Base-by-base conservation (phyloP, 164 flowering plant species). In the Akebia trifoliata region DNA sequence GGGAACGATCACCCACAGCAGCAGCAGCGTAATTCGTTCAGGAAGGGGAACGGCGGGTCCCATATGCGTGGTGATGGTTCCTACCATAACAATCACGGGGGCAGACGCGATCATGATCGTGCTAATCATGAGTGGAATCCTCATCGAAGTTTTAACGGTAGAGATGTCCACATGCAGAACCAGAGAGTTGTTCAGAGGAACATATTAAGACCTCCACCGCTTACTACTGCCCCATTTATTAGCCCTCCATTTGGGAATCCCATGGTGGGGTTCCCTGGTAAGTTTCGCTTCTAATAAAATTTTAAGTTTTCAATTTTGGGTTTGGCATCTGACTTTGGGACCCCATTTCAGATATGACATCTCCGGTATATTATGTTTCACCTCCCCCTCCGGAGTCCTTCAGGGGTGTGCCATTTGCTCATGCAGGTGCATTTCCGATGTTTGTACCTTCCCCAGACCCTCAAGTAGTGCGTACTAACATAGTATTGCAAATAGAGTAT, bases 41-140 rank as follows among this genome's bases (percentile, higher is more conserved):
- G 86, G 60, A 77, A 83, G 59, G 80, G 81, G 2, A 73, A 54
- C 60, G 68, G 79, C 17, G 83, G 87, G 1, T 54, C 73, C 2
- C 82, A 81, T 57, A 65, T 62, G 0, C 85, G 85, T 30, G 78
- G 81, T 22, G 81, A 78, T 66, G 82, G 77, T 48, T 32, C 66
- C 3, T 69, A 69, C 57, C 76, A 77, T 56, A 66, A 72, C 50
- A 69, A 66, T 59, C 68, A 75, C 72, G 86, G 89, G 17, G 74
- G 76, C 53, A 76, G 88, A 72, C 91, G 86, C 38, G 87, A 83
- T 30, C 83, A 73, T 8, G 94, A 87, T 25, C 87, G 86, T 20
- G 67, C 67, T 44, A 78, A 68, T 65, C 74, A 74, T 42, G 83
- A 78, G 21, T 78, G 79, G 83, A 77, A 70, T 51, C n/a, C 53